Conservation (phyloP, 805 yeast genomes). For the Yarrowia osloensis region DNA sequence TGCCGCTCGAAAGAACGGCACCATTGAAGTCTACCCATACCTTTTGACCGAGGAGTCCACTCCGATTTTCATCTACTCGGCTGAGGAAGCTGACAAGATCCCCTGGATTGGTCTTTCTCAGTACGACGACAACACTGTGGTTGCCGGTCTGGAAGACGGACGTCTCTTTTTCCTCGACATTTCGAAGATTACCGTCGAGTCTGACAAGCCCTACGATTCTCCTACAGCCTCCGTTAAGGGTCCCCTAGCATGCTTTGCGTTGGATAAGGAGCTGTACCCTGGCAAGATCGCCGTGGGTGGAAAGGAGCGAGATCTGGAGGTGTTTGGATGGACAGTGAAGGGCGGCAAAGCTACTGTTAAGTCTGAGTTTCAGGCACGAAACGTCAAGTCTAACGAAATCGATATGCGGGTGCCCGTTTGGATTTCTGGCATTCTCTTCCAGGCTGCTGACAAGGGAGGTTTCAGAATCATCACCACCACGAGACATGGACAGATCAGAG, state of each 20-base stretch:
- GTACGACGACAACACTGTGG: slow-evolving; percentile 14
- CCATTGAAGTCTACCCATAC: slow-evolving; percentile 32
- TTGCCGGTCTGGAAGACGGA: slow-evolving; percentile 11
- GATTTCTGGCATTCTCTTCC: slow-evolving; percentile 56
- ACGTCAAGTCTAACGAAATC: slow-evolving; percentile 76
- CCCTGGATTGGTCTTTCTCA: slow-evolving; percentile 7
- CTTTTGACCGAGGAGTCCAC: slow-evolving; percentile 14
- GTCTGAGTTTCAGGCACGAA: slow-evolving; percentile 67
- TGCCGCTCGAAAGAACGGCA: slow-evolving; percentile 34
- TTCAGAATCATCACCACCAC: slow-evolving; percentile 61
- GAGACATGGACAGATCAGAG: slow-evolving; percentile 70
- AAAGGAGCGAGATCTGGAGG: slow-evolving; percentile 71
- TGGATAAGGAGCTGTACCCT: slow-evolving; percentile 18
- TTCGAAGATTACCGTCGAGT: background rate
- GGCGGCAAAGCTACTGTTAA: slow-evolving; percentile 39
- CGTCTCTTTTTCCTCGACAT: background rate
- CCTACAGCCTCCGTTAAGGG: slow-evolving; percentile 22
- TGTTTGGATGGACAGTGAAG: slow-evolving; percentile 33
- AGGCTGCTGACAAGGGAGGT: slow-evolving; percentile 45
- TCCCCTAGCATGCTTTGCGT: slow-evolving; percentile 32
- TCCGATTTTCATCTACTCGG: background rate
- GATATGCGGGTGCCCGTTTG: slow-evolving; percentile 83
- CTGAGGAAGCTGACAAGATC: background rate
- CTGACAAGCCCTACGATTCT: slow-evolving; percentile 14
- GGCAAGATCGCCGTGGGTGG: slow-evolving; percentile 78